A percentile compares a stretch with the other conserved stretches of the same genome.
Conservation (phyloP, 768 basidiomycete species). For the Cytidiella melzeri region DNA sequence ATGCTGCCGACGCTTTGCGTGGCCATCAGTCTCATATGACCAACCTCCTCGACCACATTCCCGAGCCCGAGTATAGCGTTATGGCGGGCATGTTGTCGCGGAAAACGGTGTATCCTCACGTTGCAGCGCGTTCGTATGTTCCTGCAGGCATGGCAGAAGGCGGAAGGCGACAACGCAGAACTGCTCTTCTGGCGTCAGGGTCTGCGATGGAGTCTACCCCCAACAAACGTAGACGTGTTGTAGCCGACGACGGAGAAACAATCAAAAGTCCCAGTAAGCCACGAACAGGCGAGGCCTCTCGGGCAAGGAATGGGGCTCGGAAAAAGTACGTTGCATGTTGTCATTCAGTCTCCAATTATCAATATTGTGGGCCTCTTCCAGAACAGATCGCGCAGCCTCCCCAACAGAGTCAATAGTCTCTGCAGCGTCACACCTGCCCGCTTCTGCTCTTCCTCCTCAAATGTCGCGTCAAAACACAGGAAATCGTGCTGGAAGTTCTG, state of each 20-base stretch:
- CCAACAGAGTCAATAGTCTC: constrained; percentile 73
- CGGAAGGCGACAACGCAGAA: constrained; percentile 52
- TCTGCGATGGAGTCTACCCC: constrained; percentile 53
- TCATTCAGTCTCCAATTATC: neutral
- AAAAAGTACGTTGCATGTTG: constrained; percentile 47
- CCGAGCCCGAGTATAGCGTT: constrained; percentile 45
- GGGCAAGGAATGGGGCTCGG: constrained; percentile 40
- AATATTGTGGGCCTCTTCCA: constrained; percentile 19
- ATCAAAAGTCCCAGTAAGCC: constrained; percentile 62
- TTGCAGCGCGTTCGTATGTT: constrained; percentile 61
- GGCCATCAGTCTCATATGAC: constrained; percentile 55
- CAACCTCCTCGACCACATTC: constrained; percentile 54
- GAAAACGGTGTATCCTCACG: constrained; percentile 71
- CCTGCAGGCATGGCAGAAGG: constrained; percentile 53
- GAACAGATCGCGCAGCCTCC: constrained; percentile 59
- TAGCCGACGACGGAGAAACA: constrained; percentile 52
- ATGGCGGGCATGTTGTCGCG: constrained; percentile 42
- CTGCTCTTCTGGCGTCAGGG: constrained; percentile 44
- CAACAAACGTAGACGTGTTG: constrained; percentile 52
- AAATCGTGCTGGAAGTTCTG: constrained; percentile 18
- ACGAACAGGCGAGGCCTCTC: constrained; percentile 35
- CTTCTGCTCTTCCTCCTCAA: constrained; percentile 33
- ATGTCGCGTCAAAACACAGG: constrained; percentile 30
- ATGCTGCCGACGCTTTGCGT: constrained; percentile 84
- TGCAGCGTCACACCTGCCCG: constrained; percentile 56